These are phyloP conservation scores for Aphanomyces euteiches DNA, from an alignment of 352 stramenopile genomes.

Conservation along the genomic window DNA sequence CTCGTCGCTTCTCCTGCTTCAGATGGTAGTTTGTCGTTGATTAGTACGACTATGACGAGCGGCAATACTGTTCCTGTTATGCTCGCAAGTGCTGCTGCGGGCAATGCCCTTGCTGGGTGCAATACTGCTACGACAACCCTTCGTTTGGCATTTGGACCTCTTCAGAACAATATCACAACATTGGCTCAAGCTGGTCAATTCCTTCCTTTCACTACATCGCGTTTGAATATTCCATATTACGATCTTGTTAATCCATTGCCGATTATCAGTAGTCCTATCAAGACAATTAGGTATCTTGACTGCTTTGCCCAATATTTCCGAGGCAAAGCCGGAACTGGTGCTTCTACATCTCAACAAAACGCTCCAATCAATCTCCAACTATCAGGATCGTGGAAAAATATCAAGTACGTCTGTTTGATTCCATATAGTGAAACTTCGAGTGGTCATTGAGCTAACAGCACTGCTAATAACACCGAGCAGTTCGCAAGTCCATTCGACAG, in stretches of 20 bases:
- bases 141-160: constrained; percentile 28
- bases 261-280: constrained; percentile 35
- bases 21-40: constrained; percentile 13
- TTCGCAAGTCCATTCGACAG: constrained; percentile 33
- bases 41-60: constrained; percentile 25
- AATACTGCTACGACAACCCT: background rate
- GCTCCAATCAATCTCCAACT: constrained; percentile 32
- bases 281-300: constrained; percentile 33
- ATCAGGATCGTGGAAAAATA: constrained; percentile 29
- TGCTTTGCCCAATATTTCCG: constrained; percentile 34
- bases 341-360: constrained; percentile 30
- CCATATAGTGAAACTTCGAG: constrained; percentile 30
- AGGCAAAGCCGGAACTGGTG: constrained; percentile 29
- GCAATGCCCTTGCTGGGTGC: constrained; percentile 28
- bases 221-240: constrained; percentile 38
- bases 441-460: constrained; percentile 7
- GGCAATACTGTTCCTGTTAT: constrained; percentile 32
- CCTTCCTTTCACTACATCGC: constrained; percentile 26
- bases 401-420: constrained; percentile 32
- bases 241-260: constrained; percentile 33
- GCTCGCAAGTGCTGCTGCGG: constrained; percentile 16
- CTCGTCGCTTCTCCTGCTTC: background rate
- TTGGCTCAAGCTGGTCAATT: constrained; percentile 3
- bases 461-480: constrained; percentile 23
- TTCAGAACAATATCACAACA: constrained; percentile 27